Percentiles rank a stretch among this genome's conserved stretches.
Conservation (phyloP, 495 filamentous ascomycete species). For the Oidiodendron maius region DNA sequence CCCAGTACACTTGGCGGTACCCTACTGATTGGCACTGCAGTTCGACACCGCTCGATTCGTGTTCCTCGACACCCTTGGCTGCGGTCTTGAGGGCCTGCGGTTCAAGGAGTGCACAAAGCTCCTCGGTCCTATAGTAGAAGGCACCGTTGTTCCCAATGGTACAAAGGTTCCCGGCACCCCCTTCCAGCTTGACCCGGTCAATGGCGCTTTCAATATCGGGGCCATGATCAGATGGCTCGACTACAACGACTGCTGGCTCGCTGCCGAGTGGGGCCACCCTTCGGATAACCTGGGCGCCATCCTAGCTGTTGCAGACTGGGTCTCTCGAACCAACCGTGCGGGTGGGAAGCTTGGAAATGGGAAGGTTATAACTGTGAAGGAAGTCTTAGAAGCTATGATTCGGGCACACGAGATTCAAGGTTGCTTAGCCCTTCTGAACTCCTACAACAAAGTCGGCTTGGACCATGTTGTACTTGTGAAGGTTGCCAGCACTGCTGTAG, state of each 20-base stretch:
- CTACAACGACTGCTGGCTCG: constrained; percentile 99
- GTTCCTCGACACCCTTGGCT: constrained; percentile 92
- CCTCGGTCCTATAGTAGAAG: constrained; percentile 87
- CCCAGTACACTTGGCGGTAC: background rate
- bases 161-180: constrained; percentile 86
- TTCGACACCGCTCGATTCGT: constrained; percentile 88
- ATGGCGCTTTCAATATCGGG: constrained; percentile 97
- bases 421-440: constrained; percentile 93
- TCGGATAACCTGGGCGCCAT: constrained; percentile 97
- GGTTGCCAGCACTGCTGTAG: constrained; percentile 90
- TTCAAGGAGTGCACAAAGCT: constrained; percentile 96
- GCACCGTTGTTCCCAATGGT: constrained; percentile 89
- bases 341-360: constrained; percentile 82
- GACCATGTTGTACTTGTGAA: constrained; percentile 98
- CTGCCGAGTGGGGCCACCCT: constrained; percentile 97
- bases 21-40: constrained; percentile 39
- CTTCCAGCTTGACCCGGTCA: constrained; percentile 91
- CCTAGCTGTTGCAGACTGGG: constrained; percentile 94
- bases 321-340: constrained; percentile 89
- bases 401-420: constrained; percentile 99
- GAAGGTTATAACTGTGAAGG: constrained; percentile 77
- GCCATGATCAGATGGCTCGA: constrained; percentile 98
- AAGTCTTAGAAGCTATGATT: constrained; percentile 97
- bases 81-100: constrained; percentile 88
- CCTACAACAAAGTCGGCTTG: constrained; percentile 94